These are phyloP conservation scores for Talaromyces adpressus DNA, from an alignment of 495 filamentous ascomycete species.

Conservation along the genomic window DNA sequence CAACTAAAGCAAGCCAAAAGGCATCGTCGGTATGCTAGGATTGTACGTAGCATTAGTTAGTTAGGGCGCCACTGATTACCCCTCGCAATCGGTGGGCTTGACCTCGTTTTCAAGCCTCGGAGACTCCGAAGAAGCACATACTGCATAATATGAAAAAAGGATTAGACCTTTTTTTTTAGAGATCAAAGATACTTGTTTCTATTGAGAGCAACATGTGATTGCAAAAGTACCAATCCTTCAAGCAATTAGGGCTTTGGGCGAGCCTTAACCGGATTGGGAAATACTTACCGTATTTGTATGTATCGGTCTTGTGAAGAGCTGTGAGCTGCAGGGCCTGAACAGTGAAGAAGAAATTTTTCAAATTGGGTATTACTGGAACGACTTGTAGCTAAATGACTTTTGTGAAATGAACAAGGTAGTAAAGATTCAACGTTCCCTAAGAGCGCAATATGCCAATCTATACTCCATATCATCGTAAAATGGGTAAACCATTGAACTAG, in stretches of 20 bases:
- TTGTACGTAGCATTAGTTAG: background rate
- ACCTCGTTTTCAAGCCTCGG: background rate
- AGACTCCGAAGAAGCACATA: background rate
- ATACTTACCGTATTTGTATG: background rate
- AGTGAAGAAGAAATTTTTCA: background rate
- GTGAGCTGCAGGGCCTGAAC: background rate
- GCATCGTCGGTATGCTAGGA: background rate
- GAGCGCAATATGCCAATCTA: background rate
- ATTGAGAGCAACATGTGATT: background rate
- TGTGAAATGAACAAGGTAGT: background rate
- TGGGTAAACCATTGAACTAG: background rate
- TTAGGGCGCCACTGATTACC: background rate
- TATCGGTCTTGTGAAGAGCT: background rate
- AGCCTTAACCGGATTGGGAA: background rate
- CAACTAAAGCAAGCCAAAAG: background rate
- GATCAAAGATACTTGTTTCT: background rate
- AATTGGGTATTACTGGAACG: background rate
- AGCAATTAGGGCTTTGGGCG: background rate
- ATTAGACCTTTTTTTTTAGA: background rate
- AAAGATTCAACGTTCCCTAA: background rate
- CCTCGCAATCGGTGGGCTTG: background rate
- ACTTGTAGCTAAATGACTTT: no score
- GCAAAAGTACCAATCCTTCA: background rate
- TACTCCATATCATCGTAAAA: constrained; percentile 1
- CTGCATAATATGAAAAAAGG: background rate